A percentile compares a stretch with the other conserved stretches of the same genome.
Conservation (phyloP, 2,329 filamentous ascomycete genomes). For the Apiospora phragmitis region DNA sequence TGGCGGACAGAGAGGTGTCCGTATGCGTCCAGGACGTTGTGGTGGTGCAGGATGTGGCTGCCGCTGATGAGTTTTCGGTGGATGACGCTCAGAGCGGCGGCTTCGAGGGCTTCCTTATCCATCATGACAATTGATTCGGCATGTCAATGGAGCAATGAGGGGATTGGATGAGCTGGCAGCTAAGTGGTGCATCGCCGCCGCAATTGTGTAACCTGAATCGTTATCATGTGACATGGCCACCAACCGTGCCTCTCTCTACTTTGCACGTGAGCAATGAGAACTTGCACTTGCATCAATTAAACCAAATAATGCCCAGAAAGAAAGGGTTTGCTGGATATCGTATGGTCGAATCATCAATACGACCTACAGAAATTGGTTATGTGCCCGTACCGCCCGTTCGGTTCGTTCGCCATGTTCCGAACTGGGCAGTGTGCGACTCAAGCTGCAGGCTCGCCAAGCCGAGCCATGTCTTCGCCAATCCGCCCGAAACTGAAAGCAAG, state of each 20-base stretch:
- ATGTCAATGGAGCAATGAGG: not conserved
- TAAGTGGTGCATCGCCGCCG: not conserved
- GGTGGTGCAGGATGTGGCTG: conserved; percentile 52
- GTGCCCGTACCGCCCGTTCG: not conserved
- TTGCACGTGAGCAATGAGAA: no score
- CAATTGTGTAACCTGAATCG: not conserved
- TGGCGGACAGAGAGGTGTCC: conserved; percentile 50
- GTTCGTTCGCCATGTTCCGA: not conserved
- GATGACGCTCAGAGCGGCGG: not conserved
- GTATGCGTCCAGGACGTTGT: conserved; percentile 53
- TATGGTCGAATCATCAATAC: no score
- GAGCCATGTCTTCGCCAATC: no score
- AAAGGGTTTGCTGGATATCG: no score
- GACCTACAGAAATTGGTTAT: no score
- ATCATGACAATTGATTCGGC: not conserved
- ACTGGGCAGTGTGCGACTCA: no score
- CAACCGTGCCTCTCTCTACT: no score
- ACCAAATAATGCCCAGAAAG: no score
- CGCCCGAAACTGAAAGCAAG: not conserved
- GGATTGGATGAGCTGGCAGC: not conserved
- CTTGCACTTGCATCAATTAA: no score
- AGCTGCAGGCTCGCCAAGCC: no score
- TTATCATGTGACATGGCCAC: not conserved
- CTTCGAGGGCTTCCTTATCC: conserved; percentile 8
- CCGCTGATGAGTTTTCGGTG: conserved; percentile 39